Percentiles rank a stretch among this genome's conserved stretches.
Conservation (phyloP, 345 rosid species). For the Brassica rapa region DNA sequence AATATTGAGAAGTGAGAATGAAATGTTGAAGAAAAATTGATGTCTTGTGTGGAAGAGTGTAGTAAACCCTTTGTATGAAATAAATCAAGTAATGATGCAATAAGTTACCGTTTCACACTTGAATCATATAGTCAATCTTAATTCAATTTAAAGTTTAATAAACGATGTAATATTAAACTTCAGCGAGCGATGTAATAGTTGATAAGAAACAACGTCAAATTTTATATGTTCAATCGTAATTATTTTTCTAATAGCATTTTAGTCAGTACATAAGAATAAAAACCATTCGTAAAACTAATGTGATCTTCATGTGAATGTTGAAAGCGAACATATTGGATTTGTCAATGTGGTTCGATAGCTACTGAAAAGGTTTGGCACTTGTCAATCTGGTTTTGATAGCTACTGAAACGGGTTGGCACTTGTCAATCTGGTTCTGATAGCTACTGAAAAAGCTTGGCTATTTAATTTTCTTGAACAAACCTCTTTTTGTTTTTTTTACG, state of each 20-base stretch:
- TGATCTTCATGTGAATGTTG: slow-evolving; percentile 3
- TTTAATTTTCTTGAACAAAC: neutral
- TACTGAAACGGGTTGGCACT: neutral
- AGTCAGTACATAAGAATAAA: neutral
- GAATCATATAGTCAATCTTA: neutral
- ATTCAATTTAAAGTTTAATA: neutral
- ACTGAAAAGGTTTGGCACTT: neutral
- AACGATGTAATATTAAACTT: neutral
- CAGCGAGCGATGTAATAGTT: neutral
- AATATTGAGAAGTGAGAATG: slow-evolving; percentile 1
- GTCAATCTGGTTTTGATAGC: neutral
- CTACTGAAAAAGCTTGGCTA: neutral
- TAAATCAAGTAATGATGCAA: neutral
- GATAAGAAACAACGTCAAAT: neutral
- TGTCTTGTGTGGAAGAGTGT: slow-evolving; percentile 15
- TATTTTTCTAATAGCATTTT: neutral
- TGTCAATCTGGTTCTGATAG: neutral
- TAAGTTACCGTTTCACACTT: neutral
- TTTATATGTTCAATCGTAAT: neutral
- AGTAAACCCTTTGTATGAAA: neutral
- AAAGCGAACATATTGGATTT: neutral
- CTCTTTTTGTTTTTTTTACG: neutral
- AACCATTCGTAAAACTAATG: neutral
- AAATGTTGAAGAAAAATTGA: neutral
- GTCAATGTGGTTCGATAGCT: neutral